Percentiles rank a stretch among this genome's conserved stretches.
phyloP scores from a whole-genome alignment of 1,284 basidiomycete genomes.

The Tetrapyrgos nigripes region DNA sequence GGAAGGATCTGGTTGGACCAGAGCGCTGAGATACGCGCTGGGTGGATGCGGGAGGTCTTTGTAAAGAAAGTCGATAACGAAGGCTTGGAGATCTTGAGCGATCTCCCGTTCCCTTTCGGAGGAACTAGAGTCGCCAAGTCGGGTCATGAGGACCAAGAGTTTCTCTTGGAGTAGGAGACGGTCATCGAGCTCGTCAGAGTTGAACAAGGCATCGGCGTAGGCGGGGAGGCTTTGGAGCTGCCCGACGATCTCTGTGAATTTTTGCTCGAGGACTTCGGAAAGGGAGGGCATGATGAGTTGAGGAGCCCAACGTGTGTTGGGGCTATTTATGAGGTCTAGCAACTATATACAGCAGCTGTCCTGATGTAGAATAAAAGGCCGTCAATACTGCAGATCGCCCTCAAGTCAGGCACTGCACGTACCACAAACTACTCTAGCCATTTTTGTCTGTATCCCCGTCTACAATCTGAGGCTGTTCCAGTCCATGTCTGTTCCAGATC shows the following conservation, averaged over 20 bases:
- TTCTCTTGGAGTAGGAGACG: constrained; percentile 64
- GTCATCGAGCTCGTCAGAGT: constrained; percentile 58
- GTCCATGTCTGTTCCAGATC: too few species aligned
- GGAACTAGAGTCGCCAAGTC: constrained; percentile 40
- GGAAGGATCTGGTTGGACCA: constrained; percentile 1
- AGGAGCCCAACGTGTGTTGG: constrained; percentile 19
- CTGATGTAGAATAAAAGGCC: too few species aligned
- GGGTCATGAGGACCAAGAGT: constrained; percentile 59
- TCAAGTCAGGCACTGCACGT: too few species aligned
- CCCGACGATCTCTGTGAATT: not conserved
- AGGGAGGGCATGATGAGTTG: not conserved
- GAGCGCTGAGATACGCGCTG: constrained; percentile 49
- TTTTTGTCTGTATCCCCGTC: too few species aligned
- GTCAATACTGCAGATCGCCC: too few species aligned
- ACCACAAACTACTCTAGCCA: too few species aligned
- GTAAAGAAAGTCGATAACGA: constrained; percentile 58
- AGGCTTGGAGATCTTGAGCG: constrained; percentile 48
- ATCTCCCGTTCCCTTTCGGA: constrained; percentile 36
- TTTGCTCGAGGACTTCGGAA: not conserved
- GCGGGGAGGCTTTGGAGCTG: constrained; percentile 34
- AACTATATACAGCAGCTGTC: not conserved
- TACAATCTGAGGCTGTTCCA: too few species aligned
- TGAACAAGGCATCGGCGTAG: constrained; percentile 53
- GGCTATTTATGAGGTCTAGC: not conserved
- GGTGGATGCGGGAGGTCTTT: constrained; percentile 77